Conservation (phyloP, 345 rosid species). For the Excoecaria agallocha region DNA sequence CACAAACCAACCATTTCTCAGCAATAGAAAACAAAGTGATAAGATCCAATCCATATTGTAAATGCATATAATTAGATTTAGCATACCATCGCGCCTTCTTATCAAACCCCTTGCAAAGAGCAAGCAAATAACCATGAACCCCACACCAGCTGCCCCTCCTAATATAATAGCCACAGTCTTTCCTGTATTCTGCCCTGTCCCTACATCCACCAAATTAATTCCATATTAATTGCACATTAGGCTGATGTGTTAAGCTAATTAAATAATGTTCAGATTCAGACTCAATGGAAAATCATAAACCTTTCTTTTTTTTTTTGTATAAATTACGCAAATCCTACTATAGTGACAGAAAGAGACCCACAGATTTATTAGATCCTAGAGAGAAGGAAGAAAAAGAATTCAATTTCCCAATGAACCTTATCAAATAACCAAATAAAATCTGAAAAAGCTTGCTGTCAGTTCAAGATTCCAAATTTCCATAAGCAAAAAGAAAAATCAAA, state of each 20-base stretch:
- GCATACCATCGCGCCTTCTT: constrained; percentile 82
- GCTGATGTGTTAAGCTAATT: background rate
- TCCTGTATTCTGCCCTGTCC: constrained; percentile 65
- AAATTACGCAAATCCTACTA: background rate
- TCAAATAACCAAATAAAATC: background rate
- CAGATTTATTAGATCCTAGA: background rate
- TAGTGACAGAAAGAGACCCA: background rate
- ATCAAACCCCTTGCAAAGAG: constrained; percentile 68
- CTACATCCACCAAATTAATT: constrained; percentile 29
- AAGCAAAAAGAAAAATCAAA: background rate
- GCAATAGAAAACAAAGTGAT: background rate
- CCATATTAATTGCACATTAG: background rate
- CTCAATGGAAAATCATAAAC: background rate
- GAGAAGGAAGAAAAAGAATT: background rate
- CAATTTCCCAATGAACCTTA: background rate
- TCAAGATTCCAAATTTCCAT: background rate
- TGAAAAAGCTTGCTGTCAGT: background rate
- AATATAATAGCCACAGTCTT: constrained; percentile 96
- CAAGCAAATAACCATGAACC: constrained; percentile 77
- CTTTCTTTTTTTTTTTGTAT: background rate
- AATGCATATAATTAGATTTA: background rate
- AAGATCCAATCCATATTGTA: background rate
- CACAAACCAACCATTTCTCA: constrained; percentile 11
- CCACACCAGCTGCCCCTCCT: constrained; percentile 94
- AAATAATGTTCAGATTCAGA: background rate